phyloP scores from a whole-genome alignment of 2,329 filamentous ascomycete genomes.

The Colletotrichum paranaense region DNA sequence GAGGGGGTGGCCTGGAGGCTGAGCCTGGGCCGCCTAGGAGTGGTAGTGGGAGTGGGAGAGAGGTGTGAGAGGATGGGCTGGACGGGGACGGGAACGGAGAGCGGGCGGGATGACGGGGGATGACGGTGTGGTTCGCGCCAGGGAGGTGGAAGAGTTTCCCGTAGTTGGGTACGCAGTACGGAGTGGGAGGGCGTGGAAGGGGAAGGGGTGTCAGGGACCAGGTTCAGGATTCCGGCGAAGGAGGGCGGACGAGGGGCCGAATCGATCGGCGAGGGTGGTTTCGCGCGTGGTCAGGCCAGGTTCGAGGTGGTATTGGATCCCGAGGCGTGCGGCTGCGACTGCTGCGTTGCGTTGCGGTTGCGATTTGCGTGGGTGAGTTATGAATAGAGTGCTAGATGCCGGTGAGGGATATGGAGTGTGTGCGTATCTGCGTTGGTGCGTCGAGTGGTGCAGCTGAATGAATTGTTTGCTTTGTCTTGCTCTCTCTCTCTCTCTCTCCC shows the following conservation, averaged over 20 bases:
- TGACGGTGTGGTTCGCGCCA: constrained; percentile 6
- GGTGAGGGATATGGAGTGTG: too few species aligned
- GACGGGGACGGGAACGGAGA: constrained; percentile 2
- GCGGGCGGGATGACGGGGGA: neutral
- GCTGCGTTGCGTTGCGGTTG: neutral
- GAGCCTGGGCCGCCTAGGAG: constrained; percentile 1
- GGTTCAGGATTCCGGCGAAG: constrained; percentile 29
- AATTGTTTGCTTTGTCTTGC: neutral
- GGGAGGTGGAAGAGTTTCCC: neutral
- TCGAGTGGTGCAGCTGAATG: neutral
- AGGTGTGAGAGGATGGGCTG: neutral
- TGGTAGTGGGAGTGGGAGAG: neutral
- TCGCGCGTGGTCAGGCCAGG: neutral
- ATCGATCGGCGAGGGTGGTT: constrained; percentile 22
- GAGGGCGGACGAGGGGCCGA: constrained; percentile 26
- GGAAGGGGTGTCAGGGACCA: constrained; percentile 14
- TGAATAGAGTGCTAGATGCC: too few species aligned
- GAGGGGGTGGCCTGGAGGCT: constrained; percentile 10
- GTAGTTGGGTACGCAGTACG: too few species aligned
- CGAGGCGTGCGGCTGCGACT: constrained; percentile 4
- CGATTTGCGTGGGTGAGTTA: neutral
- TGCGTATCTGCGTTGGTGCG: neutral
- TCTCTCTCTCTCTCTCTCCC: neutral
- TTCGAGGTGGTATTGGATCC: constrained; percentile 21
- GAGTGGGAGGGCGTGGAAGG: neutral